Evolutionary conservation across 306 rosid species (phyloP).

Genomic region (Acacia melanoxylon): DNA sequence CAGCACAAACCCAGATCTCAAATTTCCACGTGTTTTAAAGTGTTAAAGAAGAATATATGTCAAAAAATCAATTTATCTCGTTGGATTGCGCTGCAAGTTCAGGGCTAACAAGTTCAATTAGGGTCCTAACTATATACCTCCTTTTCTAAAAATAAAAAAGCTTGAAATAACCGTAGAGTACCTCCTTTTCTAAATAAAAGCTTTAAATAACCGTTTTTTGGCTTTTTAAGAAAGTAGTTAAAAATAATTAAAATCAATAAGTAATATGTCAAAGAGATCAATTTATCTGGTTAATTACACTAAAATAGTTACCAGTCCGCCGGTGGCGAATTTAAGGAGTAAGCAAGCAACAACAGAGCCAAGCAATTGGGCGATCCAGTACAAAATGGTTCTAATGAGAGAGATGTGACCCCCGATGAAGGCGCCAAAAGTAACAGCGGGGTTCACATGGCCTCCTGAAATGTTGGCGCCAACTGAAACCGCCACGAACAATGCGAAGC

Average conservation of each 20-base stretch:
- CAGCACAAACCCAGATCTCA: background rate
- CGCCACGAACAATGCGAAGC: constrained; percentile 72
- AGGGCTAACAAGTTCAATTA: too few relatives aligned
- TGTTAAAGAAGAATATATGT: background rate
- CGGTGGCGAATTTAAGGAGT: constrained; percentile 72
- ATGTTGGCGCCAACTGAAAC: constrained; percentile 76
- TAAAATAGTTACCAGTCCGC: constrained; percentile 47
- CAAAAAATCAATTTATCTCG: background rate
- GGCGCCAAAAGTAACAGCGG: constrained; percentile 79
- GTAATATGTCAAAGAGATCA: too few relatives aligned
- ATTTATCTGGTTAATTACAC: too few relatives aligned
- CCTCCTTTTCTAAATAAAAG: too few relatives aligned
- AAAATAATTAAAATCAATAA: too few relatives aligned
- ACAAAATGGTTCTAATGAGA: constrained; percentile 55
- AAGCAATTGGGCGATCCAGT: constrained; percentile 85
- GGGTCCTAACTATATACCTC: too few relatives aligned
- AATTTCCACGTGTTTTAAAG: background rate
- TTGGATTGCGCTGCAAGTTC: background rate
- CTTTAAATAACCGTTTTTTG: too few relatives aligned
- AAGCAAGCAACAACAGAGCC: constrained; percentile 81
- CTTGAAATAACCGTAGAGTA: too few relatives aligned
- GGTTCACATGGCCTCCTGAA: constrained; percentile 83
- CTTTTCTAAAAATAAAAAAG: too few relatives aligned
- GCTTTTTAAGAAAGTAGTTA: too few relatives aligned
- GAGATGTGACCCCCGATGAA: constrained; percentile 78